Conservation (phyloP, 78 protist genomes). For the Thecamonas trahens region DNA sequence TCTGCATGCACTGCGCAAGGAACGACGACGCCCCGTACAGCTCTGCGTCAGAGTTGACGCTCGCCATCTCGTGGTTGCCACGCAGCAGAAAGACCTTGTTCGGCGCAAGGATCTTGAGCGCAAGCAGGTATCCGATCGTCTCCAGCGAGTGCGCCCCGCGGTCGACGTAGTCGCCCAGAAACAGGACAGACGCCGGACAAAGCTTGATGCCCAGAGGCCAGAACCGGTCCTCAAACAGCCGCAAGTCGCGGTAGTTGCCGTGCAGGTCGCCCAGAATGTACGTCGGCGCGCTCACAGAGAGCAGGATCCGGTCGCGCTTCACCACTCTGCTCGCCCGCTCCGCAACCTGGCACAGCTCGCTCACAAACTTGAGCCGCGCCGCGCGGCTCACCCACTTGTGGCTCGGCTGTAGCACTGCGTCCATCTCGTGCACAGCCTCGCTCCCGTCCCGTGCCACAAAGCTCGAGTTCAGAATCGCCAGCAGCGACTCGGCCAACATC, state of each 20-base stretch:
- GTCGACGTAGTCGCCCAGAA: conserved; percentile 61
- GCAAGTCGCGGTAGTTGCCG: conserved; percentile 43
- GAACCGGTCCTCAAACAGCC: conserved; percentile 9
- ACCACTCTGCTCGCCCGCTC: background rate
- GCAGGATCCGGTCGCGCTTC: background rate
- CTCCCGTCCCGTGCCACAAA: too few species aligned
- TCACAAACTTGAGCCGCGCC: too few species aligned
- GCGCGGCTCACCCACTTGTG: too few species aligned
- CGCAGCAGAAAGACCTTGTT: conserved; percentile 33
- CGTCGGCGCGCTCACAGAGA: conserved; percentile 9
- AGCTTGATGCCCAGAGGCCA: conserved; percentile 4
- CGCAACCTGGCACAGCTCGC: too few species aligned
- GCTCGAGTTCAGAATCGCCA: too few species aligned
- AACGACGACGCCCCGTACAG: conserved; percentile 10
- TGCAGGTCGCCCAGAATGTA: conserved; percentile 49
- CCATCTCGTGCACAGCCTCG: too few species aligned
- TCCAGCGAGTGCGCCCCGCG: conserved; percentile 37
- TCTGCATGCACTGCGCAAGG: background rate
- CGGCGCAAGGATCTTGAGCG: conserved; percentile 28
- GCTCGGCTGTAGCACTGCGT: too few species aligned
- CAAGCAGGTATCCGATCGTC: conserved; percentile 31
- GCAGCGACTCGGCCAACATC: too few species aligned
- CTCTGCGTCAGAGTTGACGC: conserved; percentile 8
- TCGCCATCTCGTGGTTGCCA: conserved; percentile 51
- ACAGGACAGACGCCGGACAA: conserved; percentile 18